A percentile compares a stretch with the other conserved stretches of the same genome.
These are phyloP conservation scores for Hypoxylon sp. DNA, from an alignment of 2,329 filamentous ascomycete genomes.

Conservation along the genomic window DNA sequence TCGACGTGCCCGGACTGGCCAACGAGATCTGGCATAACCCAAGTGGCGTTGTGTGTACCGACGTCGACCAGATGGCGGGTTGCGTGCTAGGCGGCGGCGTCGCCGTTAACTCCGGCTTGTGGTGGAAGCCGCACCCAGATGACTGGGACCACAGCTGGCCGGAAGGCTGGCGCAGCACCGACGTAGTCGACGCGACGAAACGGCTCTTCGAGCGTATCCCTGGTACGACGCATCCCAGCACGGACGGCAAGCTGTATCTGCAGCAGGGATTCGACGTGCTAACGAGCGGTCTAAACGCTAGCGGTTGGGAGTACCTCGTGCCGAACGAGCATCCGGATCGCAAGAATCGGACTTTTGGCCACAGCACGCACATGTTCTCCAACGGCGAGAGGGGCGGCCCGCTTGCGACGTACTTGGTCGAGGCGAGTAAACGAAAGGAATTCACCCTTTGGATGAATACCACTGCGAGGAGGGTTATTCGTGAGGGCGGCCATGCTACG, in stretches of 20 bases:
- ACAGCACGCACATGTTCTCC: slow-evolving; percentile 76
- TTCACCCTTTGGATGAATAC: slow-evolving; percentile 78
- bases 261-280: slow-evolving; percentile 76
- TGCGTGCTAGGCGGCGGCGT: slow-evolving; percentile 77
- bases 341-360: slow-evolving; percentile 76
- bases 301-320: slow-evolving; percentile 74
- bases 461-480: slow-evolving; percentile 73
- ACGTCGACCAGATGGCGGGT: slow-evolving; percentile 78
- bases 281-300: slow-evolving; percentile 69
- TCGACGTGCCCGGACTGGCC: slow-evolving; percentile 78
- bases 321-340: slow-evolving; percentile 71
- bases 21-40: slow-evolving; percentile 77
- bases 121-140: slow-evolving; percentile 73
- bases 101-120: slow-evolving; percentile 76
- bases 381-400: slow-evolving; percentile 77
- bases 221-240: slow-evolving; percentile 75
- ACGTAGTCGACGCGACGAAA: slow-evolving; percentile 72
- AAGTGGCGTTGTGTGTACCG: slow-evolving; percentile 73
- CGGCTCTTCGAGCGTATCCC: slow-evolving; percentile 78
- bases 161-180: slow-evolving; percentile 75
- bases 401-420: slow-evolving; percentile 77
- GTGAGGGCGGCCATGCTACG: slow-evolving; percentile 72
- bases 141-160: slow-evolving; percentile 83
- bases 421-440: slow-evolving; percentile 70
- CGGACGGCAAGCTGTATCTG: slow-evolving; percentile 75